Base-by-base conservation (phyloP, 1,139 yeast species). In the Yamadazyma membranifaciens region DNA sequence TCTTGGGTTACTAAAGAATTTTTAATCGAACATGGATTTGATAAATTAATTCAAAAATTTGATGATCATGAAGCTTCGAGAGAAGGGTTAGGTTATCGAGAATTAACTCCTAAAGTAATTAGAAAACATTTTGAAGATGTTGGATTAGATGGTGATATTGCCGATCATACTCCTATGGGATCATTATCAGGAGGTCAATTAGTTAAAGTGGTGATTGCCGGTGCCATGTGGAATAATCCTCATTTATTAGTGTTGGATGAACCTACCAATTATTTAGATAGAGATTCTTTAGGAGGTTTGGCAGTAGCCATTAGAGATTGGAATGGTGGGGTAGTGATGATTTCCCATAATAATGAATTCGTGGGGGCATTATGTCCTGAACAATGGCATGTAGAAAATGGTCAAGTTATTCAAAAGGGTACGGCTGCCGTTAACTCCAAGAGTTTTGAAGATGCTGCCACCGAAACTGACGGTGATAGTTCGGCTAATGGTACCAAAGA, bases 151-250 rank as follows among this genome's bases (percentile, higher is more conserved):
- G 95, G 97, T 54, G 98, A 92, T 58, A 91, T 92, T 68, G 98
- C 98, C 31, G 96, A 92, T 63, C 98, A 92, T 64, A 92, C 97
- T 16, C 96, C 96, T 39, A 74, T 92, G 79, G 98, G 98, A 15
- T 88, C 96, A 9, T 75, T 92, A 48, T 89, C 97, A 32, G 98
- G 98, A 60, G 98, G 98, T 54, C 98, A 92, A 73, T 78, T 91
- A 61, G 98, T 92, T 48, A 92, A 92, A 69, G 98, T 92, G 48
- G 98, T 92, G 47, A 91, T 92, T 73, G 98, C 98, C 13, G 98
- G 98, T 67, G 98, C 98, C 50, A 92, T 92, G 95, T 92, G 98
- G 98, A 91, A 92, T 69, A 92, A 92, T 62, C 98, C 98, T n/a
- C 98, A 92, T 67, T 78, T 92, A 67, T 79, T 92, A 50, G 98